Base-by-base conservation (phyloP, 352 stramenopile genomes). In the Phytopythium aichiense region DNA sequence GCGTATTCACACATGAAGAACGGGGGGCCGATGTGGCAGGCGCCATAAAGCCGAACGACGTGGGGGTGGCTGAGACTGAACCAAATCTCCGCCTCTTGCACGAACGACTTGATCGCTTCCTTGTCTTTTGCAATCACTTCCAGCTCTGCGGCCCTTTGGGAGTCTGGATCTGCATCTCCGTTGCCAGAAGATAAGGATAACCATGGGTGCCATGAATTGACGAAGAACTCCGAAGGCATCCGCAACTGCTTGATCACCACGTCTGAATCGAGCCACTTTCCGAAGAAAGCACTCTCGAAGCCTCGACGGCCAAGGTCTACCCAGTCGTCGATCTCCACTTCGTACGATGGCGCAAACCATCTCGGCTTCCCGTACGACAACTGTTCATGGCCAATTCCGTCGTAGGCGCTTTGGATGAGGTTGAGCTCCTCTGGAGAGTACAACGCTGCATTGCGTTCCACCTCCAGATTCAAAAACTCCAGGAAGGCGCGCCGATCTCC, bases 191-290 rank as follows among this genome's bases (percentile, higher is more conserved):
- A n/a, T n/a, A n/a, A n/a, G n/a, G n/a, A n/a, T n/a, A n/a, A n/a
- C n/a, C n/a, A n/a, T n/a, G n/a, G n/a, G n/a, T n/a, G n/a, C n/a
- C n/a, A n/a, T n/a, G n/a, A n/a, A n/a, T n/a, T n/a, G n/a, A n/a
- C n/a, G n/a, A n/a, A n/a, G n/a, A n/a, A n/a, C n/a, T n/a, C n/a
- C n/a, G n/a, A n/a, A 49, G 18, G 42, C 45, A 4, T 11, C 18
- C 9, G 13, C n/a, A 31, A 7, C n/a, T 30, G 45, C 23, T 65
- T 65, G 6, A 65, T 52, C 25, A 65, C 58, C 25, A 43, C 57
- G 37, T 65, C 63, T 8, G 63, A 49, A 28, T 61, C 63, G 0
- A 69, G 15, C 58, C 58, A 69, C 45, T 57, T 64, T 9, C 31
- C 63, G 30, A 11, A 58, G 15, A 42, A 65, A 5, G 49, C 58